These are phyloP conservation scores for Ramaria rubella DNA, from an alignment of 768 basidiomycete genomes.

Conservation along the genomic window DNA sequence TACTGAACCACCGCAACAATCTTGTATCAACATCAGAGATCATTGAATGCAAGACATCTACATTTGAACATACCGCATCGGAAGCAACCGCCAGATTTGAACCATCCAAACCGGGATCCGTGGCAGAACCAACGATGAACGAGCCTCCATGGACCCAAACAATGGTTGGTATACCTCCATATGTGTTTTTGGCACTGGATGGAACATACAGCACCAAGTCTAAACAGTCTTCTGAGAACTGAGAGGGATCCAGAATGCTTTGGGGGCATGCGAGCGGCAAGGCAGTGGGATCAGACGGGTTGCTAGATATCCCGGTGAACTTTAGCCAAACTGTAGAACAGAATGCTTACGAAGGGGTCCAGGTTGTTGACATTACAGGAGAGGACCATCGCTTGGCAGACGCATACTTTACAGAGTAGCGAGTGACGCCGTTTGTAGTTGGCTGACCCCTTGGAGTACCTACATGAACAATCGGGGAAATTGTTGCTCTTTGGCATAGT, in stretches of 20 bases:
- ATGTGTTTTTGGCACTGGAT: conserved; percentile 23
- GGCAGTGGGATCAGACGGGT: conserved; percentile 39
- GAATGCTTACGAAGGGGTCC: conserved; percentile 55
- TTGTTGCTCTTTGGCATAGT: background rate
- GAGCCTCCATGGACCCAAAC: conserved; percentile 87
- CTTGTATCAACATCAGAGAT: background rate
- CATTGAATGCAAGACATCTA: background rate
- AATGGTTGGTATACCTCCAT: conserved; percentile 38
- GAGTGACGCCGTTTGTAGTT: conserved; percentile 36
- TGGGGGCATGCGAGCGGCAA: conserved; percentile 75
- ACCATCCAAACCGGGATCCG: conserved; percentile 68
- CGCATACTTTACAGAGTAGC: conserved; percentile 66
- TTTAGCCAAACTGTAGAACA: background rate
- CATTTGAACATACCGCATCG: conserved; percentile 36
- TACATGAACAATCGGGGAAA: background rate
- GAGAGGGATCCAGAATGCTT: conserved; percentile 37
- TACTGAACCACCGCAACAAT: conserved; percentile 83
- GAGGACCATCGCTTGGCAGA: conserved; percentile 53
- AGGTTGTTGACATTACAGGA: conserved; percentile 46
- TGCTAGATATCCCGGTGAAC: conserved; percentile 3
- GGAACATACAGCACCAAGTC: conserved; percentile 73
- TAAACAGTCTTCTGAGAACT: conserved; percentile 70
- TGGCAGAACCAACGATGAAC: conserved; percentile 63
- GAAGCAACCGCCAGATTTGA: conserved; percentile 65
- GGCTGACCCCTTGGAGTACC: background rate